A percentile compares a stretch with the other conserved stretches of the same genome.
These are phyloP conservation scores for Simplicillium sp. DNA, from an alignment of 2,329 filamentous ascomycete genomes.

Conservation along the genomic window DNA sequence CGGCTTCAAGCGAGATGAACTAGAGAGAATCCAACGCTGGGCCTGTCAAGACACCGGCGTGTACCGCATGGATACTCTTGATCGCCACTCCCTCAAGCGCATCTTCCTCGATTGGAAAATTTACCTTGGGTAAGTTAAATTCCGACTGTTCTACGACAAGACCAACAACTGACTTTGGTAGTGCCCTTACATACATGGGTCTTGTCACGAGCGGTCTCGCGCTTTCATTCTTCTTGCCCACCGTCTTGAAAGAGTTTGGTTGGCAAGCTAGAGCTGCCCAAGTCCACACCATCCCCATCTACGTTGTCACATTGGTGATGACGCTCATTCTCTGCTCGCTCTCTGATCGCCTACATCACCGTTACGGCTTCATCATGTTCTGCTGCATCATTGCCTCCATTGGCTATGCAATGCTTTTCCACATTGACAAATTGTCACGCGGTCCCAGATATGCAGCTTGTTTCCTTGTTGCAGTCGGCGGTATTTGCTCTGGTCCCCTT, in stretches of 20 bases:
- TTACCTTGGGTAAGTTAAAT: slow-evolving; percentile 20
- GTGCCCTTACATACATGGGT: slow-evolving; percentile 22
- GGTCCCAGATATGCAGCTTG: slow-evolving; percentile 37
- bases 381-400: slow-evolving; percentile 38
- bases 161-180: no score
- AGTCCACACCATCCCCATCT: slow-evolving; percentile 25
- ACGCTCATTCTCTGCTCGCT: slow-evolving; percentile 26
- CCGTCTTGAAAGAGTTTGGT: slow-evolving; percentile 25
- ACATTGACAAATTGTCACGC: slow-evolving; percentile 11
- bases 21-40: slow-evolving; percentile 29
- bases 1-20: slow-evolving; percentile 35
- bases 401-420: slow-evolving; percentile 47
- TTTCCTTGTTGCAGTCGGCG: slow-evolving; percentile 42
- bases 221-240: slow-evolving; percentile 27
- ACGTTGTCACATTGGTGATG: slow-evolving; percentile 19
- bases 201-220: slow-evolving; percentile 36
- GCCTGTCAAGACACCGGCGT: slow-evolving; percentile 29
- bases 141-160: no score
- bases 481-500: slow-evolving; percentile 45
- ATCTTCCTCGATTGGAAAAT: slow-evolving; percentile 38
- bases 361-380: slow-evolving; percentile 43
- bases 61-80: slow-evolving; percentile 40
- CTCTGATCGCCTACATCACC: slow-evolving; percentile 39
- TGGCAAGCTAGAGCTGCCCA: slow-evolving; percentile 22
- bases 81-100: slow-evolving; percentile 33